phyloP scores from a whole-genome alignment of 2,329 filamentous ascomycete genomes.

The Geosmithia putterillii region DNA sequence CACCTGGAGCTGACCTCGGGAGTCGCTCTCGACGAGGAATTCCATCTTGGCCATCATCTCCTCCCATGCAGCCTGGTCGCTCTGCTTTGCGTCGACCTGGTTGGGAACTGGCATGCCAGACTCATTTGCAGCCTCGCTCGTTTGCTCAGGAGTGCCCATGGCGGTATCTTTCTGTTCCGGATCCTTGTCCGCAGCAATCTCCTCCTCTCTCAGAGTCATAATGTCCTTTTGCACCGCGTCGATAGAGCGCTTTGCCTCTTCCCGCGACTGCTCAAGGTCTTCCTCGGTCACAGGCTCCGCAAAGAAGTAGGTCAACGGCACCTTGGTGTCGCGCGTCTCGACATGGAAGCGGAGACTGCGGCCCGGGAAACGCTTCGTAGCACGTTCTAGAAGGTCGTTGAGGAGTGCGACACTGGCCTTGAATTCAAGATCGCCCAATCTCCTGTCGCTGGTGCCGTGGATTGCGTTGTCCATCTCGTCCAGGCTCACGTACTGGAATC shows the following conservation, averaged over 20 bases:
- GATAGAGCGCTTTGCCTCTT: background rate
- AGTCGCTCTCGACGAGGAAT: conserved; percentile 44
- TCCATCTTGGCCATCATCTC: conserved; percentile 43
- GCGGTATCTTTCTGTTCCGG: background rate
- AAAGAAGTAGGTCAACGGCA: conserved; percentile 76
- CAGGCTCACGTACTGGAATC: conserved; percentile 87
- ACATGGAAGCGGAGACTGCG: conserved; percentile 70
- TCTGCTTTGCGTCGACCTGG: conserved; percentile 5
- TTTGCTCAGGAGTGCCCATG: background rate
- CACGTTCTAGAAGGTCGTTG: conserved; percentile 67
- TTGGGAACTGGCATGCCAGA: conserved; percentile 4
- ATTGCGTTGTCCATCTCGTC: conserved; percentile 80
- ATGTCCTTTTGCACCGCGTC: background rate
- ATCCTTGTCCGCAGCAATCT: background rate
- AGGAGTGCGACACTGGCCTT: conserved; percentile 66
- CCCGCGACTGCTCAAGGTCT: conserved; percentile 40
- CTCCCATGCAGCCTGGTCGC: conserved; percentile 28
- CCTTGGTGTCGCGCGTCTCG: conserved; percentile 52
- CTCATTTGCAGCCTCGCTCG: conserved; percentile 6
- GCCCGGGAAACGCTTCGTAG: conserved; percentile 62
- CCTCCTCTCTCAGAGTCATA: background rate
- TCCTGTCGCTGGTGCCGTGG: conserved; percentile 60
- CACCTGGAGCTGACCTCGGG: conserved; percentile 36
- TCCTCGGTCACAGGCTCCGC: conserved; percentile 69
- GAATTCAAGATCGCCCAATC: conserved; percentile 75